Conservation (phyloP, 2,329 filamentous ascomycete genomes). For the Colletotrichum sp. region DNA sequence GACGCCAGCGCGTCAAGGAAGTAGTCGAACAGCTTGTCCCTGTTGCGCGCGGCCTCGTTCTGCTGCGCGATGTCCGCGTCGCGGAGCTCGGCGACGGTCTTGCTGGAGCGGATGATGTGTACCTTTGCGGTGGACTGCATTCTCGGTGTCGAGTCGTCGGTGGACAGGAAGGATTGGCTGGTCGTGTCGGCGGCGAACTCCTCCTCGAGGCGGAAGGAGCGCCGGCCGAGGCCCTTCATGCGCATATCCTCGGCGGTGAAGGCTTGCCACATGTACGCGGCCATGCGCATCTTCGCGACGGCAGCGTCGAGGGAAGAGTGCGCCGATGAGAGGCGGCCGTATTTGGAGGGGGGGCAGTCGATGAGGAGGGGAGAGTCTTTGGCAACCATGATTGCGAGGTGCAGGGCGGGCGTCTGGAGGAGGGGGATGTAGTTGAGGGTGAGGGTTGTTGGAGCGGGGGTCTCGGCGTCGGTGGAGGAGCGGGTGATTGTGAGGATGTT, state of each 20-base stretch:
- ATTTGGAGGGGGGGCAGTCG: conserved; percentile 68
- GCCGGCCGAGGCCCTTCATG: conserved; percentile 69
- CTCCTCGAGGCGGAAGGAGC: conserved; percentile 76
- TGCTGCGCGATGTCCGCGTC: conserved; percentile 70
- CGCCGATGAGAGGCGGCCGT: conserved; percentile 56
- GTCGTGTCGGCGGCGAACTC: conserved; percentile 74
- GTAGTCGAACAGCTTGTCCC: conserved; percentile 55
- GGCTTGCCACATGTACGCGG: conserved; percentile 79
- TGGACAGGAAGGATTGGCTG: conserved; percentile 38
- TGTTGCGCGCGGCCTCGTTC: conserved; percentile 57
- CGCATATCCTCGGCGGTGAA: conserved; percentile 79
- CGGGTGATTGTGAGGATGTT: conserved; percentile 1
- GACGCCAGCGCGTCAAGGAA: conserved; percentile 51
- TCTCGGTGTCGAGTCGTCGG: not conserved
- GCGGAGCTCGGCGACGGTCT: conserved; percentile 70
- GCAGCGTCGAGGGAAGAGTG: conserved; percentile 63
- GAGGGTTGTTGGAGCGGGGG: not conserved
- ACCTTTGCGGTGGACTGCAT: conserved; percentile 58
- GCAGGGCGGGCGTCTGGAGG: conserved; percentile 65
- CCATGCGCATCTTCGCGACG: conserved; percentile 73
- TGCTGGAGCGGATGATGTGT: conserved; percentile 69
- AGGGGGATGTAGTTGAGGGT: conserved; percentile 57
- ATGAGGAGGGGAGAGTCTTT: conserved; percentile 73
- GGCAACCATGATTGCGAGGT: conserved; percentile 72
- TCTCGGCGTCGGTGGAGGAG: too few species aligned